Evolutionary conservation across 139 green algal species (phyloP), one percentile per base, ranked within the genome.

Genomic region (Picochlorum sp.): DNA sequence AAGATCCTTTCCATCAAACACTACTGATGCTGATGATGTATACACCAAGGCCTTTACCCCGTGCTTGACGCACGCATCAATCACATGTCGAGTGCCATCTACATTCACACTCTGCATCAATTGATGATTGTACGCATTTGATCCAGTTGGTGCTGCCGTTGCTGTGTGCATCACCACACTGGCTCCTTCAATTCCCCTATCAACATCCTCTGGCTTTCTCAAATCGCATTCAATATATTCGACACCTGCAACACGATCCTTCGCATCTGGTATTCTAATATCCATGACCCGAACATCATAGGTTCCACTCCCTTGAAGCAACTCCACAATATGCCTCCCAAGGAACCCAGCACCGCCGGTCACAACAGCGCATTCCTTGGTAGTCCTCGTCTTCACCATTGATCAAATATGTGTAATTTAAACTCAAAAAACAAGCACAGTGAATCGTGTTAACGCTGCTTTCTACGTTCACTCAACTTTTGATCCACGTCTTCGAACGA

Each of bases 71-170:
- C 83, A 92, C 2, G 83, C 87, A 1, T 83, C 69, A 9, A 96
- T 69, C 45, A 96, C 77, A 58, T 95, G 76, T 1, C 63, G 54
- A 1, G 89, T 95, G 64, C 89, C 89, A 28, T 81, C 68, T 37
- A 96, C 82, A 62, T 96, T 96, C 6, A 96, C 89, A 4, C 65
- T 68, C 23, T 83, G 47, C 87, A 96, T 95, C 4, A 96, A 82
- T 31, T 62, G 62, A 60, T 87, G 77, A 73, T 91, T 81, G 45
- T 81, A 67, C 1, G 86, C 73, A 66, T 92, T 91, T 50, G 76
- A 67, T 4, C 75, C 82, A 0, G 85, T 90, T 63, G 86, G 88
- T 10, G 88, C 77, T 2, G 85, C 87, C 0, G 88, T 94, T 4
- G 89, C 89, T 23, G 82, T 77, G 63, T 96, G 89, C 61, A 96